Conservation (phyloP, 352 stramenopile genomes). For the Aphanomyces invadans region DNA sequence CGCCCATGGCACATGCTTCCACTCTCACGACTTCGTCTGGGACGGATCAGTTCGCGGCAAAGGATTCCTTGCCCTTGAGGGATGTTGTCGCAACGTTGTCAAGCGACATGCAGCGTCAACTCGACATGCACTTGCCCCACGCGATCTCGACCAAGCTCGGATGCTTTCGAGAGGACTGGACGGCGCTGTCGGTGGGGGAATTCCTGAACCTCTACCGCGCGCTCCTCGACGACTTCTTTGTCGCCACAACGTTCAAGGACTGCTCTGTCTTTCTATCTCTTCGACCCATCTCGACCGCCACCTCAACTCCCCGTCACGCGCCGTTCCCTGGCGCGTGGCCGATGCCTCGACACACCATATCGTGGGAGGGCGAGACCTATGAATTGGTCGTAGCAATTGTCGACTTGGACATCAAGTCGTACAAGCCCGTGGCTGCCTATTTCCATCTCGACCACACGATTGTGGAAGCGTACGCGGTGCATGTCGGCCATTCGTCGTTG, state of each 20-base stretch:
- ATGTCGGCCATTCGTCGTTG: too few relatives aligned
- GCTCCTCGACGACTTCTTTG: conserved; percentile 63
- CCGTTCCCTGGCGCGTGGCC: too few relatives aligned
- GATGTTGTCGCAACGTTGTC: background rate
- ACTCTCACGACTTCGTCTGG: too few relatives aligned
- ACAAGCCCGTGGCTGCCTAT: conserved; percentile 81
- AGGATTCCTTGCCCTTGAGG: too few relatives aligned
- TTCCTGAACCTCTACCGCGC: conserved; percentile 49
- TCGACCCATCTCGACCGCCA: conserved; percentile 33
- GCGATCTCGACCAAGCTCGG: background rate
- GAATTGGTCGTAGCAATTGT: conserved; percentile 77
- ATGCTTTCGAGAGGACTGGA: conserved; percentile 28
- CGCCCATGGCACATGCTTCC: too few relatives aligned
- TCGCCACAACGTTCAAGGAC: conserved; percentile 80
- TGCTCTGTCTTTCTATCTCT: conserved; percentile 73
- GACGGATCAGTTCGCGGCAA: too few relatives aligned
- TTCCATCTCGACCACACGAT: conserved; percentile 46
- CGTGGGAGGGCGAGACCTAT: conserved; percentile 59
- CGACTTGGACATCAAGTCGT: conserved; percentile 80
- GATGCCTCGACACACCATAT: conserved; percentile 52
- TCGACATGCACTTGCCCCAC: background rate
- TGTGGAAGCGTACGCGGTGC: too few relatives aligned
- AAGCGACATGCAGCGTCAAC: background rate
- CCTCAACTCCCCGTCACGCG: conserved; percentile 25
- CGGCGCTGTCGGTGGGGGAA: conserved; percentile 35